Base-by-base conservation (phyloP, 116 monocot species). In the Papilionanthe hybrid region DNA sequence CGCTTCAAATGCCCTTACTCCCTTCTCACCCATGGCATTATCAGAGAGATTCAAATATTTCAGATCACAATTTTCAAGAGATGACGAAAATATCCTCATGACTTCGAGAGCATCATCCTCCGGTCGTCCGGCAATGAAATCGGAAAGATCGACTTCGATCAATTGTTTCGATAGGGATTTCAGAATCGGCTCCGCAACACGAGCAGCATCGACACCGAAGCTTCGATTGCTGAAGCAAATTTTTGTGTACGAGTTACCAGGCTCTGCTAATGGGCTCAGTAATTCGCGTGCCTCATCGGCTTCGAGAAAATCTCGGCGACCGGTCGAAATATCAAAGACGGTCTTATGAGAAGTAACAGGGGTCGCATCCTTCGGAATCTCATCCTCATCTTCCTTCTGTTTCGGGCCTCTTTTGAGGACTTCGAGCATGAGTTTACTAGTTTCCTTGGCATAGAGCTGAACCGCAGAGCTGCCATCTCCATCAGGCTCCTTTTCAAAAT, bases 1-100 rank as follows among this genome's bases (percentile, higher is more conserved):
- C 42, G 84, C 77, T 15, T 77, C 86, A 68, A 95, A 95, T 44
- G 94, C 94, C 58, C 92, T 88, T 7, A 95, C 87, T 71, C 94
- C 94, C 79, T 95, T 95, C 83, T 95, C 94, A 32, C 94, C 94
- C 81, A 95, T 81, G 22, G 94, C 94, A 87, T 95, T 95, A 68
- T 95, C 82, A 50, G 94, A 95, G 41, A 95, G 86, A 75, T 95
- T 85, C 42, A 95, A 81, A 79, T 78, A 87, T 75, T 60, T 87
- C n/a, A 95, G 47, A 2, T 81, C 77, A 55, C 78, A 86, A 13
- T 88, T 89, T 42, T 89, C 86, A 42, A 95, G 75, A 17, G 92
- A 88, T 7, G 76, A 80, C 20, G 94, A 87, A 56, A 95, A 95
- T 56, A 92, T 89, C 55, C 80, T 83, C 92, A 95, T 95, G 23